phyloP scores from a whole-genome alignment of 192 early-diverging fungal species.

The Gonapodya prolifera region DNA sequence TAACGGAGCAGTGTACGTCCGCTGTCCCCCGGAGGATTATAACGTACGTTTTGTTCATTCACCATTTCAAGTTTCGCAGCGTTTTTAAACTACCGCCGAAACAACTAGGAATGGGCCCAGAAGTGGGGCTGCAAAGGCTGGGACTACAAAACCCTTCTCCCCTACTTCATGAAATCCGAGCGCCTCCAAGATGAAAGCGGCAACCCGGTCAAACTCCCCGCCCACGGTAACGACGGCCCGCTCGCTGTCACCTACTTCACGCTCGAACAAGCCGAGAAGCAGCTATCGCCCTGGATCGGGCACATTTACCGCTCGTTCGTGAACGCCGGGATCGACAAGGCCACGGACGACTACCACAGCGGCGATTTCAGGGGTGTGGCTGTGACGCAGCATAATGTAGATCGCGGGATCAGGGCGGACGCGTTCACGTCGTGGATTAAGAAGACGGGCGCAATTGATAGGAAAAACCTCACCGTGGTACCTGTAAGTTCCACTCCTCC shows the following conservation, averaged over 20 bases:
- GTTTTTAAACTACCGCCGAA: no score
- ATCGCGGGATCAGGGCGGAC: neutral
- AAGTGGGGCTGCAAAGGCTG: no score
- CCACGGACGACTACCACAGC: neutral
- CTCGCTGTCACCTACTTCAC: constrained; percentile 1
- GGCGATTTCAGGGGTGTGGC: neutral
- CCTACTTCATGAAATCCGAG: neutral
- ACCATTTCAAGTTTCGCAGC: no score
- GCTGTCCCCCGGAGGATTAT: no score
- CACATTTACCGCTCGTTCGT: neutral
- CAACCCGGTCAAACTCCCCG: neutral
- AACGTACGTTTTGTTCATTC: no score
- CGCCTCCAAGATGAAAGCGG: neutral
- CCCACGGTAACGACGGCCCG: neutral
- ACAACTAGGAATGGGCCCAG: no score
- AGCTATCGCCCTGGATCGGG: neutral
- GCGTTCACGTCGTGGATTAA: neutral
- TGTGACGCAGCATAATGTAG: neutral
- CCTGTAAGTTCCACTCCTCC: no score
- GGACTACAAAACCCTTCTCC: neutral
- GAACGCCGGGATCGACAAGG: neutral
- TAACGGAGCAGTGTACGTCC: no score
- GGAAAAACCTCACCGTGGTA: neutral
- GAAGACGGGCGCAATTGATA: neutral
- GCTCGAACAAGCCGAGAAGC: no score